Base-by-base conservation (phyloP, 768 basidiomycete species). In the Lentinula sp. region DNA sequence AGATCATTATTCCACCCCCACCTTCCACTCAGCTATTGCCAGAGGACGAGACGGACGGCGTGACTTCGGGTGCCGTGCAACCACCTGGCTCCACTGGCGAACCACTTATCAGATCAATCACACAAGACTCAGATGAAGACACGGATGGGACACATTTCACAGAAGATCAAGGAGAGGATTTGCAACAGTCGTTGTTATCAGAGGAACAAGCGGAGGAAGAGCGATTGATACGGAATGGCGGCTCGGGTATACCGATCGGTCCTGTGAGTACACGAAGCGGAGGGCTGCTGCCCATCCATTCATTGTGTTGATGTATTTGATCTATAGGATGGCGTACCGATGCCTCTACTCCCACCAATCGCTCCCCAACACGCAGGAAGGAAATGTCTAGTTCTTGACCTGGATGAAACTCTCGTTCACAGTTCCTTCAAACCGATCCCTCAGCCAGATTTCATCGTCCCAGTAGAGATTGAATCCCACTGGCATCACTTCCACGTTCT, bases 401-500 rank as follows among this genome's bases (percentile, higher is more conserved):
- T 99, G 37, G 96, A 99, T 66, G 96, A 99, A 75, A 99, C 97
- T 1, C 80, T 99, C 18, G 88, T 98, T 18, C 96, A 98, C 75
- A 94, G 91, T 70, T 95, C 93, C 73, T 98, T 99, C 85, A 99
- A 97, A 94, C 91, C 95, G 57, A 93, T 98, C 66, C 83, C 82
- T 65, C 90, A 93, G 68, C 94, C 96, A 39, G 97, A 99, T 77
- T 99, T 93, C 74, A 93, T 98, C 64, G 96, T 99, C 4, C 97
- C 97, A 4, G 97, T 99, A 20, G 97, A 98, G 74, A 99, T 99
- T 64, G 97, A 99, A 71, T 95, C 91, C 65, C 91, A 98, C 70
- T 92, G 90, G 84, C 97, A 99, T 73, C 97, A 99, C 69, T 95
- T 98, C 65, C 97, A 98, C 75, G 97, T 98, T 54, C 91, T 98